phyloP scores from a whole-genome alignment of 2,329 filamentous ascomycete genomes.

The Sarocladiaceae sp. region DNA sequence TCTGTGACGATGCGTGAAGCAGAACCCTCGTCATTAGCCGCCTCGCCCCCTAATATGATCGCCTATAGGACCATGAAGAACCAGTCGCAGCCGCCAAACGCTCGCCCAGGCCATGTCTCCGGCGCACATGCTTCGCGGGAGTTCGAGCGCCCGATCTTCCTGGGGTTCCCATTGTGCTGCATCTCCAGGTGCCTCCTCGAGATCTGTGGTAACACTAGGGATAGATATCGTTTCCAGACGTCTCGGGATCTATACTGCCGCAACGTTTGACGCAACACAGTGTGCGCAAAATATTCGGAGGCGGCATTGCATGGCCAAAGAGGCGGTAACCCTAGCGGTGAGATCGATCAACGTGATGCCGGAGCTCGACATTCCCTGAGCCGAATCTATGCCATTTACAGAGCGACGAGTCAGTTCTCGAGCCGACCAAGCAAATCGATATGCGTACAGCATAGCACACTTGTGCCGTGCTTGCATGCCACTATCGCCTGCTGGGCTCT shows the following conservation, averaged over 20 bases:
- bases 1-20: slow-evolving; percentile 1
- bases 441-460: background rate
- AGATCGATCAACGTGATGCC: background rate
- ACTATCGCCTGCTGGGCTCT: background rate
- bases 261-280: background rate
- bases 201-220: background rate
- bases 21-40: slow-evolving; percentile 2
- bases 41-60: background rate
- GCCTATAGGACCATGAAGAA: background rate
- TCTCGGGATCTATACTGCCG: slow-evolving; percentile 4
- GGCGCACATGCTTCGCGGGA: background rate
- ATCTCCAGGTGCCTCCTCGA: background rate
- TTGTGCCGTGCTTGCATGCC: slow-evolving; percentile 1
- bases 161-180: slow-evolving; percentile 2
- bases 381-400: no score
- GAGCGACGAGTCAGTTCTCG: no score
- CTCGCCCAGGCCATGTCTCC: background rate
- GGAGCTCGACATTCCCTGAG: no score
- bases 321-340: background rate
- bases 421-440: background rate
- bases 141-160: slow-evolving; percentile 4
- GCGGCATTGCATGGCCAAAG: background rate
- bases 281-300: background rate
- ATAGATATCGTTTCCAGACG: background rate
- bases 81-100: background rate